phyloP scores from a whole-genome alignment of 108 stramenopile species.

The Stephanodiscus triporus region DNA sequence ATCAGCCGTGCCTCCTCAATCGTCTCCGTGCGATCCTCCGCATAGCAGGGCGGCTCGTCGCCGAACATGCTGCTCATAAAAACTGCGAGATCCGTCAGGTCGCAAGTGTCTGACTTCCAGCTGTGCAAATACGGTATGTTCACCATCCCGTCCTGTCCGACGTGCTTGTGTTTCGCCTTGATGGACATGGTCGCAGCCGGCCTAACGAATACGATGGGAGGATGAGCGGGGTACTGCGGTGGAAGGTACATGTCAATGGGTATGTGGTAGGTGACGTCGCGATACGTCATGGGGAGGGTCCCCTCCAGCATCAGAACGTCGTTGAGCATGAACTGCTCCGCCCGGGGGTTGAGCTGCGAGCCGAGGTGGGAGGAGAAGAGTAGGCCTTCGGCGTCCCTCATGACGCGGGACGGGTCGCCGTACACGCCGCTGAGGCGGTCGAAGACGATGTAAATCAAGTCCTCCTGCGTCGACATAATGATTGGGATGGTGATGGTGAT shows the following conservation, averaged over 20 bases:
- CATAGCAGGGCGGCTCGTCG: constrained; percentile 93
- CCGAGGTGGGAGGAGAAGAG: constrained; percentile 50
- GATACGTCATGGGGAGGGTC: constrained; percentile 89
- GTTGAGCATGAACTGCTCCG: constrained; percentile 69
- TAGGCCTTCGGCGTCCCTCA: constrained; percentile 68
- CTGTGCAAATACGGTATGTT: constrained; percentile 95
- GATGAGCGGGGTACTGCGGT: constrained; percentile 78
- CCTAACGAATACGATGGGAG: constrained; percentile 88
- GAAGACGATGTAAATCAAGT: constrained; percentile 11
- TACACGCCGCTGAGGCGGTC: constrained; percentile 80
- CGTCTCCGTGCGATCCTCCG: constrained; percentile 10
- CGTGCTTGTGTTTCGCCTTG: constrained; percentile 86
- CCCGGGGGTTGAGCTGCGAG: constrained; percentile 59
- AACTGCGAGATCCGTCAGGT: constrained; percentile 78
- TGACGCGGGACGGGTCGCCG: constrained; percentile 76
- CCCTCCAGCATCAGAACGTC: constrained; percentile 80
- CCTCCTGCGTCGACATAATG: background rate
- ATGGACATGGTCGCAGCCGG: constrained; percentile 81
- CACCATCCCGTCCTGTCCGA: constrained; percentile 86
- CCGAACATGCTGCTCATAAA: constrained; percentile 91
- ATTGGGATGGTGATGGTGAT: background rate
- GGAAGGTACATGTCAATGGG: constrained; percentile 94
- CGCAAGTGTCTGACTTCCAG: constrained; percentile 82
- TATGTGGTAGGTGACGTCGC: constrained; percentile 87
- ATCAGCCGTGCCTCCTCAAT: constrained; percentile 42